Evolutionary conservation across 2,329 filamentous ascomycete genomes (phyloP), one percentile per base, ranked within the genome.

Genomic region (Pseudocercospora vitis): DNA sequence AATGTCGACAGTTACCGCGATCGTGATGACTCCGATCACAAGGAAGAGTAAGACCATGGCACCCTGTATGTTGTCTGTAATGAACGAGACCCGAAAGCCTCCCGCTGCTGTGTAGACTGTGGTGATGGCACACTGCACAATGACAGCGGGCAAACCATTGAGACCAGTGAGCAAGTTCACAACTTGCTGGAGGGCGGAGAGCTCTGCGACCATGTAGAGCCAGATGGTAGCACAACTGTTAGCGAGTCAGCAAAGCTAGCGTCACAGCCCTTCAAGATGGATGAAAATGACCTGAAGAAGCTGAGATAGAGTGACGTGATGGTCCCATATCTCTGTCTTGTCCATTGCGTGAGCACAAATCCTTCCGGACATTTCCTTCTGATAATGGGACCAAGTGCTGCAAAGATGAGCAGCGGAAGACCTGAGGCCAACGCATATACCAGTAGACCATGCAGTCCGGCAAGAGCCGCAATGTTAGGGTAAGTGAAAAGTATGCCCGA

Each of bases 341-440:
- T 87, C 89, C 89, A 94, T 69, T 92, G 88, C 0, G 89, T 94
- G 59, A 94, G 73, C 47, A 94, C 88, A 61, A 94, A 94, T 1
- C 89, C 89, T 59, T 91, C 85, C 0, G 89, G 89, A 55, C 88
- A 91, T 72, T 88, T 89, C 63, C 79, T 81, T 48, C 89, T 81
- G 65, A 94, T 91, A 65, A 91, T 83, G 9, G 88, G 88, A 0
- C 88, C 88, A 7, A 94, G 76, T 39, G 78, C 78, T 12, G 87
- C 88, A 67, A 94, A 94, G 45, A 87, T 76, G 65, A 94, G 74
- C 48, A 94, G 76, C 2, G 89, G 89, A 51, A 89, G 76, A 1
- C 87, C 77, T 1, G 87, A 88, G 2, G 87, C 78, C 14, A 92
- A 73, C 11, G 88, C 85, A 70, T 94, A 94, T 39, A 90, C 79